phyloP scores from a whole-genome alignment of 2,329 filamentous ascomycete species.

The Neopestalotiopsis clavispora region DNA sequence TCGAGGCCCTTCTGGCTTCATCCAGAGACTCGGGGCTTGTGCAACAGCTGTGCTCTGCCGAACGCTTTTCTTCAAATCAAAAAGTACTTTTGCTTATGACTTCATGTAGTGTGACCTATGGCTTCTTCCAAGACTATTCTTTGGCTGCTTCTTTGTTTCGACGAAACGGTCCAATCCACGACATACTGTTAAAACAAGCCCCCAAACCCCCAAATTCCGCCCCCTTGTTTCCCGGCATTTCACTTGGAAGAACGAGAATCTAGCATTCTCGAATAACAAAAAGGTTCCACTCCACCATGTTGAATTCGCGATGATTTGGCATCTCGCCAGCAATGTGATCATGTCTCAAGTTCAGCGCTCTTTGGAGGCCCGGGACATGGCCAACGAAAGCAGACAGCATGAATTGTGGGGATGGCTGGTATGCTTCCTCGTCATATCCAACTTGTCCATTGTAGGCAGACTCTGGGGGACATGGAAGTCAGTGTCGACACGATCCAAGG shows the following conservation, averaged over 20 bases:
- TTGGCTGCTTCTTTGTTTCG: too few species aligned
- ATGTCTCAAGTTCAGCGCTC: constrained; percentile 21
- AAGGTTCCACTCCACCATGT: background rate
- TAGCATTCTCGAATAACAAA: background rate
- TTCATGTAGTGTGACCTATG: background rate
- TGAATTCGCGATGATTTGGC: background rate
- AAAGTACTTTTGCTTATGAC: background rate
- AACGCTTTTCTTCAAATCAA: background rate
- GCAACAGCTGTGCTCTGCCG: background rate
- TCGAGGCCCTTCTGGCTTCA: background rate
- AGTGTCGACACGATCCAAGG: constrained; percentile 22
- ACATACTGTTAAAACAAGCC: too few species aligned
- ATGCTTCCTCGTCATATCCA: constrained; percentile 28
- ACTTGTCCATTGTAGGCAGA: constrained; percentile 25
- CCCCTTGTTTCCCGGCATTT: too few species aligned
- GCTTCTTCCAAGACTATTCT: background rate
- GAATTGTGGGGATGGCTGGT: constrained; percentile 29
- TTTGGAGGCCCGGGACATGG: constrained; percentile 20
- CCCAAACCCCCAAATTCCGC: too few species aligned
- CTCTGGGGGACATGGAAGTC: constrained; percentile 31
- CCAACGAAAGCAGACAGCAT: constrained; percentile 26
- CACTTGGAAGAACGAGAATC: background rate
- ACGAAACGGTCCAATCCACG: too few species aligned
- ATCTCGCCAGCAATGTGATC: background rate
- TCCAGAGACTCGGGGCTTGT: background rate